Evolutionary conservation across 208 protist genomes (phyloP).

Genomic region (Acanthamoeba triangularis): DNA sequence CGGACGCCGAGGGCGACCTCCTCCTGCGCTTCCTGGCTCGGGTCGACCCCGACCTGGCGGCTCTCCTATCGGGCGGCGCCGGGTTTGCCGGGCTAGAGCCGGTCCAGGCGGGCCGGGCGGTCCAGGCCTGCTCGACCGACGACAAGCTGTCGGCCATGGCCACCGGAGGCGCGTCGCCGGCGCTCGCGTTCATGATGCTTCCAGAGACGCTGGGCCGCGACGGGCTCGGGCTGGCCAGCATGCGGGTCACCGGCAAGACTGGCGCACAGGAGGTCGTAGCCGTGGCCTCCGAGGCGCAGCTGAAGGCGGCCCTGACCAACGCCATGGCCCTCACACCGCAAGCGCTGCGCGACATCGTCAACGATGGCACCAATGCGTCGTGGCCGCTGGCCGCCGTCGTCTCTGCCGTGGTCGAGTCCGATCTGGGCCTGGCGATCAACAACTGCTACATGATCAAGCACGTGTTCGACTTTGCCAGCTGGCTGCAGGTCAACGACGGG

Average conservation of each 20-base stretch:
- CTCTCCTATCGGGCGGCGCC: neutral
- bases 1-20: neutral
- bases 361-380: neutral
- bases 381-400: constrained; percentile 6
- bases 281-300: neutral
- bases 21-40: neutral
- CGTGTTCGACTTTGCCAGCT: constrained; percentile 11
- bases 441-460: constrained; percentile 10
- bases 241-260: neutral
- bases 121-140: neutral
- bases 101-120: neutral
- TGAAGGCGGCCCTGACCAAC: neutral
- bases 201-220: neutral
- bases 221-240: neutral
- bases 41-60: neutral
- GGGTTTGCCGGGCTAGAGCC: neutral
- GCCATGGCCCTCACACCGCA: neutral
- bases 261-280: neutral
- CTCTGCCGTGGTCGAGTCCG: neutral
- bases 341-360: neutral
- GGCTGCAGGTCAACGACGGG: neutral
- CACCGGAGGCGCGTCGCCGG: neutral
- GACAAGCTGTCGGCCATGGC: neutral
- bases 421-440: neutral
- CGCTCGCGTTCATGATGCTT: neutral